phyloP scores from a whole-genome alignment of 1,139 yeast species.

The Hemisphaericaspora lyxosophila region DNA sequence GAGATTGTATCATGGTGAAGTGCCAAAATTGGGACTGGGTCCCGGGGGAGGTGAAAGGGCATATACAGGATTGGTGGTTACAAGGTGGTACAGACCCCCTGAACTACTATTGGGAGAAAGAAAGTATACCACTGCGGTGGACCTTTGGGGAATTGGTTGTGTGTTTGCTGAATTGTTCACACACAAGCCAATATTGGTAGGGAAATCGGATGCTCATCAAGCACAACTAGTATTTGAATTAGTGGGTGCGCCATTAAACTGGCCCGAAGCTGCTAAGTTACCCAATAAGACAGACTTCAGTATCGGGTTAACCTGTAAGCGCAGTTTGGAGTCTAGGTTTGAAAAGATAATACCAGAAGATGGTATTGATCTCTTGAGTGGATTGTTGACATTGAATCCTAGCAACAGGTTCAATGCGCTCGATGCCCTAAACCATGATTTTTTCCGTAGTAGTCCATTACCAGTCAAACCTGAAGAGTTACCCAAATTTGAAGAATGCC shows the following conservation, averaged over 20 bases:
- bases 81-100: slow-evolving; percentile 97
- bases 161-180: slow-evolving; percentile 90
- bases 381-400: slow-evolving; percentile 67
- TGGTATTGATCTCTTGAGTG: slow-evolving; percentile 48
- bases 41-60: slow-evolving; percentile 76
- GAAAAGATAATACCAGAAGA: slow-evolving; percentile 31
- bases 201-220: slow-evolving; percentile 88
- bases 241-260: slow-evolving; percentile 76
- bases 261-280: slow-evolving; percentile 64
- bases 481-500: slow-evolving; percentile 80
- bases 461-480: slow-evolving; percentile 58
- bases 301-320: slow-evolving; percentile 47
- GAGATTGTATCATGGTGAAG: slow-evolving; percentile 68
- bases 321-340: slow-evolving; percentile 53
- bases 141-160: slow-evolving; percentile 97
- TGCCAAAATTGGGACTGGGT: slow-evolving; percentile 55
- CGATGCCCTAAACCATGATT: slow-evolving; percentile 71
- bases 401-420: slow-evolving; percentile 69
- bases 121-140: slow-evolving; percentile 88
- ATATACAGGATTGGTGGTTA: slow-evolving; percentile 90
- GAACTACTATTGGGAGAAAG: slow-evolving; percentile 85
- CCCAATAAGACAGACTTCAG: slow-evolving; percentile 56
- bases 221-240: slow-evolving; percentile 76
- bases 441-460: slow-evolving; percentile 63
- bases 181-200: slow-evolving; percentile 79